Evolutionary conservation across 768 basidiomycete species (phyloP).

Genomic region (Mycena galopus): DNA sequence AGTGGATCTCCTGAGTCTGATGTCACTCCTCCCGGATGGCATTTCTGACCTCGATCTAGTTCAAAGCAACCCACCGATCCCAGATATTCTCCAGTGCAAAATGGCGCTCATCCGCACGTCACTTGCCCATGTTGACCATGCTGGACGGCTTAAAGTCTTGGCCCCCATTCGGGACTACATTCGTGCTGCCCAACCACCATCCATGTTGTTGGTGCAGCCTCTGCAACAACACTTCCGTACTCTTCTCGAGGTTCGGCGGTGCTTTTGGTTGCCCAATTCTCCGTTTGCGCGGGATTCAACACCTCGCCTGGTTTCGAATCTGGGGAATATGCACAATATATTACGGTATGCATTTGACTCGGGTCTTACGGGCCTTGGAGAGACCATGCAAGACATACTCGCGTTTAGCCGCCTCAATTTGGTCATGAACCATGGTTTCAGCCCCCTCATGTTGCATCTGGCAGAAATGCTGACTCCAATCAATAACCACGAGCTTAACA

Average conservation of each 20-base stretch:
- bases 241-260: not conserved
- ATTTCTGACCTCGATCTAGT: not conserved
- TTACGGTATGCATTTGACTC: not conserved
- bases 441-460: not conserved
- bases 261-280: not conserved
- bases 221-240: not conserved
- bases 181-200: not conserved
- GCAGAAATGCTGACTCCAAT: not conserved
- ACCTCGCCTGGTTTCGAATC: not conserved
- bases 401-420: not conserved
- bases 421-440: slow-evolving; percentile 1
- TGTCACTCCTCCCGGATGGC: not conserved
- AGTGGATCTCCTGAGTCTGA: not conserved
- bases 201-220: not conserved
- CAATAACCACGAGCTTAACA: not conserved
- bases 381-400: not conserved
- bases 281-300: no score
- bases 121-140: not conserved
- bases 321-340: not conserved
- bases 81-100: not conserved
- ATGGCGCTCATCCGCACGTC: not conserved
- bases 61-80: not conserved
- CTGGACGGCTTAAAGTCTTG: not conserved
- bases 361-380: not conserved
- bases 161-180: not conserved